phyloP scores from a whole-genome alignment of 78 protist species.

The Speleostelium caveatum region DNA sequence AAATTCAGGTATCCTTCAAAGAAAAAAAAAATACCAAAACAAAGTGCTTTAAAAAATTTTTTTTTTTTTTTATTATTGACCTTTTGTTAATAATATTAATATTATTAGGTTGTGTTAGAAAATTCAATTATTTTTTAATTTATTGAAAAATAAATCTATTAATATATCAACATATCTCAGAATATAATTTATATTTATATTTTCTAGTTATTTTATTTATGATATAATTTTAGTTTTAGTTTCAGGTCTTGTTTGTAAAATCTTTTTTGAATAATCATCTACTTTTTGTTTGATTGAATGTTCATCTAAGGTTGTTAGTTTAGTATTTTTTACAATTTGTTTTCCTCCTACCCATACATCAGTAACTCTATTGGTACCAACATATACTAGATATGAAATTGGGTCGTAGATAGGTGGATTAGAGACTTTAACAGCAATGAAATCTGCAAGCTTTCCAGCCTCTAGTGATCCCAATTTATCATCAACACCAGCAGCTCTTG shows the following conservation, averaged over 20 bases:
- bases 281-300: constrained; percentile 4
- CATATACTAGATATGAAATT: constrained; percentile 71
- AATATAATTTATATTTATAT: background rate
- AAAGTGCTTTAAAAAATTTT: too few species aligned
- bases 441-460: constrained; percentile 72
- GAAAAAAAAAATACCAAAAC: too few species aligned
- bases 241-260: constrained; percentile 25
- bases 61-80: too few species aligned
- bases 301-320: constrained; percentile 15
- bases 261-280: constrained; percentile 8
- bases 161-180: too few species aligned
- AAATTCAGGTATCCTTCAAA: too few species aligned
- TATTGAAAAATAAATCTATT: too few species aligned
- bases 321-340: constrained; percentile 33
- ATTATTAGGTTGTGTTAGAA: too few species aligned
- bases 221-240: constrained; percentile 28
- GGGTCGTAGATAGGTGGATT: constrained; percentile 72
- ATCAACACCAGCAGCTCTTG: constrained; percentile 83
- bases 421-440: constrained; percentile 70
- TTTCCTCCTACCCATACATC: constrained; percentile 77
- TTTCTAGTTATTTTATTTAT: too few species aligned
- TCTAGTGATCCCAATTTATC: constrained; percentile 60
- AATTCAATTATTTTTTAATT: too few species aligned
- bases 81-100: too few species aligned
- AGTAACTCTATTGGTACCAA: constrained; percentile 73